These are phyloP conservation scores for Exserohilum turcica DNA, from an alignment of 2,329 filamentous ascomycete genomes.

Conservation along the genomic window DNA sequence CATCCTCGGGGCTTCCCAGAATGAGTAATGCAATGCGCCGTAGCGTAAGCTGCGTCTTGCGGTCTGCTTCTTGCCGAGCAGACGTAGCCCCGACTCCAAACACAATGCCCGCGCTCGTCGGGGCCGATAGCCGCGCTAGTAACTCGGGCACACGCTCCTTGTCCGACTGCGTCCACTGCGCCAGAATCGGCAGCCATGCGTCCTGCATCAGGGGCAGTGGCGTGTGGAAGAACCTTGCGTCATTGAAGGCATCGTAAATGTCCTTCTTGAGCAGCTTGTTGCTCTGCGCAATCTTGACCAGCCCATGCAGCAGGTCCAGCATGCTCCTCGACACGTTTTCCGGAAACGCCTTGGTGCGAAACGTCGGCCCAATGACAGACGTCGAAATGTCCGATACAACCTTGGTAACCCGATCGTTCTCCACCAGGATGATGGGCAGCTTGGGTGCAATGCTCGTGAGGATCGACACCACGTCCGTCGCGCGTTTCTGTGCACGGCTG, in stretches of 20 bases:
- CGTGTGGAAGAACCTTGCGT: conserved; percentile 81
- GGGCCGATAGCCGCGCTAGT: conserved; percentile 76
- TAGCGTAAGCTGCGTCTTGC: conserved; percentile 87
- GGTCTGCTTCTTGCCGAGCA: conserved; percentile 90
- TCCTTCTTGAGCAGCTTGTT: conserved; percentile 95
- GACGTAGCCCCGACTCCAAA: conserved; percentile 98
- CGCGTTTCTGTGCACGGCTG: conserved; percentile 50
- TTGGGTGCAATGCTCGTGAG: conserved; percentile 79
- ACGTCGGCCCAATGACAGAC: conserved; percentile 78
- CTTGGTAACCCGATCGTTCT: conserved; percentile 79
- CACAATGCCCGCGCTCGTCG: conserved; percentile 92
- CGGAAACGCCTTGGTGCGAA: conserved; percentile 85
- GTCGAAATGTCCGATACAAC: conserved; percentile 81
- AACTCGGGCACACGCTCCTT: conserved; percentile 88
- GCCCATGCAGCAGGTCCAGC: conserved; percentile 74
- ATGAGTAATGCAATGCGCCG: conserved; percentile 80
- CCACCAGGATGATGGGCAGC: conserved; percentile 80
- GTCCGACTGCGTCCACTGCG: conserved; percentile 82
- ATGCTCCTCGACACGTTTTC: conserved; percentile 77
- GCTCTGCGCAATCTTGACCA: conserved; percentile 76
- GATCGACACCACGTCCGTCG: conserved; percentile 73
- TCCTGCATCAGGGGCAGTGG: conserved; percentile 67
- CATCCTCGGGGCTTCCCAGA: conserved; percentile 75
- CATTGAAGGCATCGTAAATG: conserved; percentile 88
- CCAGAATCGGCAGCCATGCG: conserved; percentile 82